Percentiles rank a stretch among this genome's conserved stretches.
These are phyloP conservation scores for Backusella parvicylindrica DNA, from an alignment of 192 early-diverging fungal species.

Conservation along the genomic window DNA sequence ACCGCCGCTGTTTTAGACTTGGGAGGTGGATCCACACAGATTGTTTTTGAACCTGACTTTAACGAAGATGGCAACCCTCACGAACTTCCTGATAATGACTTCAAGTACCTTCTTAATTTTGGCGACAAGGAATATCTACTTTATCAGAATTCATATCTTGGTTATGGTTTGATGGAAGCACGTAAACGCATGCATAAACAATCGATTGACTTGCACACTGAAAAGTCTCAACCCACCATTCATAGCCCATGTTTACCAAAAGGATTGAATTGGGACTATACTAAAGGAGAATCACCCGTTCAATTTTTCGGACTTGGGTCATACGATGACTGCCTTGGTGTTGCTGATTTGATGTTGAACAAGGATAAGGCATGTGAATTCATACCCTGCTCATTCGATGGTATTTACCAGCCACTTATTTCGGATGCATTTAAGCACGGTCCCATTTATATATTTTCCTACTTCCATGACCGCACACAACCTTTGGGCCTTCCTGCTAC, in stretches of 20 bases:
- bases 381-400: constrained; percentile 75
- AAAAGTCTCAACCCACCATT: constrained; percentile 27
- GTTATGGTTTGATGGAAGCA: constrained; percentile 84
- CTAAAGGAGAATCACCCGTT: background rate
- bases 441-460: constrained; percentile 85
- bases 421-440: constrained; percentile 52
- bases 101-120: constrained; percentile 61
- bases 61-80: constrained; percentile 30
- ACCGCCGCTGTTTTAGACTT: constrained; percentile 88
- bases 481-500: constrained; percentile 53
- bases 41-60: constrained; percentile 78
- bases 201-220: constrained; percentile 15
- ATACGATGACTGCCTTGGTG: constrained; percentile 20
- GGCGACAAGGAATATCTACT: constrained; percentile 65
- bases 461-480: constrained; percentile 80
- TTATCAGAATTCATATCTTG: constrained; percentile 87
- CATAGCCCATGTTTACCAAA: constrained; percentile 55
- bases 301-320: constrained; percentile 2
- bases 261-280: constrained; percentile 12
- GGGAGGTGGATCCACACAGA: constrained; percentile 87
- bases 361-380: constrained; percentile 48
- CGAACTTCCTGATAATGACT: constrained; percentile 47
- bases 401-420: constrained; percentile 75
- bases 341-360: constrained; percentile 56
- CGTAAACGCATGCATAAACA: constrained; percentile 40